Evolutionary conservation across 208 protist genomes (phyloP).

Genomic region (Trypanosoma melophagium): DNA sequence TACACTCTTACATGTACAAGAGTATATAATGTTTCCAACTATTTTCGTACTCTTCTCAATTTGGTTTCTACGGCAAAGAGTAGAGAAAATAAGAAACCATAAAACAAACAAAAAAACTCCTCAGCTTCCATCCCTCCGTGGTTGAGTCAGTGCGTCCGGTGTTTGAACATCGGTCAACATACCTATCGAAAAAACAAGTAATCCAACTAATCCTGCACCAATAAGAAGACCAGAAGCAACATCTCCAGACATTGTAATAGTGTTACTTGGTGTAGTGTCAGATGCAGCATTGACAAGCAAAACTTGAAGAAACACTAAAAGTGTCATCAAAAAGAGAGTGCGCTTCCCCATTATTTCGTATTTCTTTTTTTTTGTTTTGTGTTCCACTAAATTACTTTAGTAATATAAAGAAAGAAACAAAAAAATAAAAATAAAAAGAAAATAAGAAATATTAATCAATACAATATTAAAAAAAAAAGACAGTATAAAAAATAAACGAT

Average conservation of each 20-base stretch:
- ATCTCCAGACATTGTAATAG: constrained; percentile 70
- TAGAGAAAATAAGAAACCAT: constrained; percentile 24
- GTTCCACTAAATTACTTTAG: constrained; percentile 4
- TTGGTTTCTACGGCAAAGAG: background rate
- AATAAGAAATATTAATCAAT: constrained; percentile 5
- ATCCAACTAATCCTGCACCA: constrained; percentile 49
- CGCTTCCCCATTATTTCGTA: too few species aligned
- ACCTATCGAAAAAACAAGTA: constrained; percentile 62
- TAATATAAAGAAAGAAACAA: background rate
- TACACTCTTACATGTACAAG: too few species aligned
- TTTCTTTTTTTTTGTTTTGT: constrained; percentile 1
- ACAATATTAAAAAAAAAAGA: constrained; percentile 12
- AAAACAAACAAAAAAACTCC: background rate
- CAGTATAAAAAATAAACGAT: too few species aligned
- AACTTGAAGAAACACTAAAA: constrained; percentile 25
- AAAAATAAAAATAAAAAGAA: constrained; percentile 10
- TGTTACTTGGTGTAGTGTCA: constrained; percentile 17
- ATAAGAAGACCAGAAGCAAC: constrained; percentile 62
- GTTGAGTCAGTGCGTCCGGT: constrained; percentile 43
- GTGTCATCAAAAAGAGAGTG: constrained; percentile 12
- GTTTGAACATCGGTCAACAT: constrained; percentile 83
- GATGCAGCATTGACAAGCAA: constrained; percentile 12
- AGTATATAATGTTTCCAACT: too few species aligned
- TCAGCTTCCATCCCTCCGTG: constrained; percentile 10
- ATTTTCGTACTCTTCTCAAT: too few species aligned